Evolutionary conservation across 1,284 basidiomycete genomes (phyloP).

Genomic region (Naganishia sp.): DNA sequence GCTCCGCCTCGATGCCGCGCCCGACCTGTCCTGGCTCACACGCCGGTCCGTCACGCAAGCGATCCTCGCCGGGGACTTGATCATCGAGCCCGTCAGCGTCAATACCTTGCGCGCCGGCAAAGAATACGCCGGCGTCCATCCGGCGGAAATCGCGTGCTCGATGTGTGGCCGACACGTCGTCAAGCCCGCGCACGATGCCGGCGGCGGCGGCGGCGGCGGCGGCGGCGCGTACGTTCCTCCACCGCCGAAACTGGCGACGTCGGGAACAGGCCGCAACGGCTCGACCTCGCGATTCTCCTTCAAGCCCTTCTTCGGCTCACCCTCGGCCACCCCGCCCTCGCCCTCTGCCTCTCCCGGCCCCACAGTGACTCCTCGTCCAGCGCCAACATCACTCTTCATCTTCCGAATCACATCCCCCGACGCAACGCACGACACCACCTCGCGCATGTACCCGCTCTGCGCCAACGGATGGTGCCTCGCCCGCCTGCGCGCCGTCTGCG

Average conservation of each 20-base stretch:
- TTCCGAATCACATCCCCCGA: conserved; percentile 44
- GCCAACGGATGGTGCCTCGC: conserved; percentile 60
- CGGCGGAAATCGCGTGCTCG: conserved; percentile 60
- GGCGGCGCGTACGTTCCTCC: too few relatives aligned
- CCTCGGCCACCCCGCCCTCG: conserved; percentile 35
- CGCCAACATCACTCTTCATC: conserved; percentile 37
- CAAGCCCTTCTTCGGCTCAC: conserved; percentile 46
- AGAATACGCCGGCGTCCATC: conserved; percentile 35
- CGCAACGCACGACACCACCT: conserved; percentile 34
- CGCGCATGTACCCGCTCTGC: conserved; percentile 68
- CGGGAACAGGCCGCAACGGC: conserved; percentile 60
- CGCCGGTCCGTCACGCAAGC: conserved; percentile 82
- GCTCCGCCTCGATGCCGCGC: conserved; percentile 86
- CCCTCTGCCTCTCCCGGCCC: conserved; percentile 34
- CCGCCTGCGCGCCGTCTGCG: conserved; percentile 78
- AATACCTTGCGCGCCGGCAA: conserved; percentile 38
- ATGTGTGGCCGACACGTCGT: conserved; percentile 66
- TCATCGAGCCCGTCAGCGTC: conserved; percentile 75
- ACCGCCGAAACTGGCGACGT: conserved; percentile 33
- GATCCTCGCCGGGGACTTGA: conserved; percentile 82
- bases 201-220: too few relatives aligned
- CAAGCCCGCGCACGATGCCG: conserved; percentile 35
- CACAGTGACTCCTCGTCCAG: conserved; percentile 37
- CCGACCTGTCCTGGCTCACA: conserved; percentile 89
- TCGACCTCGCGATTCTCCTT: conserved; percentile 54